Evolutionary conservation across 1,284 basidiomycete genomes (phyloP), one percentile per base, ranked within the genome.

Genomic region (Pseudozyma thailandica): DNA sequence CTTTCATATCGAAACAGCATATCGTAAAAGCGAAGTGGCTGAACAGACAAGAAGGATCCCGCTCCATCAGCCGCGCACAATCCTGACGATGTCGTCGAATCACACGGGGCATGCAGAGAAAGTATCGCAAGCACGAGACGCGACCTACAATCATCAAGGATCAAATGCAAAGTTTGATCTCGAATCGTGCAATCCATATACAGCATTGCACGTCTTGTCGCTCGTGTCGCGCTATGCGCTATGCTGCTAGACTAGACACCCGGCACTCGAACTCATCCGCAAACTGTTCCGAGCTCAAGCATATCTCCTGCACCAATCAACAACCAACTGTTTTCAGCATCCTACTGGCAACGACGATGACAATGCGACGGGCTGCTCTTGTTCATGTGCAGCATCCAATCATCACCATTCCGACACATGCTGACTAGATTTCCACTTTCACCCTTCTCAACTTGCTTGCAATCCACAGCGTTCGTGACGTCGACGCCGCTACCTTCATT

Each of bases 401-500:
- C 41, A 23, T 20, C 18, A 30, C 8, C 16, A 20, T 15, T 41
- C 39, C 3, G 12, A 50, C 59, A 45, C 44, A 37, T 37, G 48
- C 68, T 65, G 53, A 65, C 56, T 43, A 46, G 31, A 39, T 18
- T 35, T 18, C 43, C 46, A 37, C 27, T 25, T 35, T 45, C 37
- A 9, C 26, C 23, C 15, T 5, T 41, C 21, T 27, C 26, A 38
- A 13, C 28, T 50, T 63, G 55, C 56, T 72, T 41, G 39, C 54
- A 44, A 52, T 42, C 26, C 9, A 51, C 50, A 79, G 77, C 78
- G 83, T 84, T 64, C 76, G 81, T 65, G 84, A 85, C 79, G 82
- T 84, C 72, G 77, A 82, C 85, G 91, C 94, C 83, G 91, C 93
- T 75, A 89, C 89, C 74, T 95, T 94, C 87, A 94, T 95, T 85